These are phyloP conservation scores for Melaleuca alternifolia DNA, from an alignment of 345 rosid genomes.

Conservation along the genomic window DNA sequence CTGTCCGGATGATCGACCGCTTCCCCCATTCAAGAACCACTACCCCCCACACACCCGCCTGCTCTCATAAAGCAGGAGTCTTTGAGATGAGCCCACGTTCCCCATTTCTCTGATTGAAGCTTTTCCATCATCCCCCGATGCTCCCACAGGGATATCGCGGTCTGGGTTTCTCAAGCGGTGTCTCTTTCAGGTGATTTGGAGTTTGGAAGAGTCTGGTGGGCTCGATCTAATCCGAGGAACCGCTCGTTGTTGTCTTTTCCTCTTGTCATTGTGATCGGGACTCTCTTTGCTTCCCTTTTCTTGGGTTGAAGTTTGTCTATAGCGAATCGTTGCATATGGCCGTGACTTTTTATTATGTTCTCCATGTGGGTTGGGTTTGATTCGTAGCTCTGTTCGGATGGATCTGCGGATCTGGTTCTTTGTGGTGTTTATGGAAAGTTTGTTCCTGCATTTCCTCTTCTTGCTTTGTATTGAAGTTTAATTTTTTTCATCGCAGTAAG, in stretches of 20 bases:
- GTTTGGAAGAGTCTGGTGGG: not conserved
- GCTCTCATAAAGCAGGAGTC: not conserved
- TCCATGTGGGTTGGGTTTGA: not conserved
- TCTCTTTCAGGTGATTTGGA: not conserved
- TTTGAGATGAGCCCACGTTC: not conserved
- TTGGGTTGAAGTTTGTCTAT: not conserved
- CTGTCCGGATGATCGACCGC: not conserved
- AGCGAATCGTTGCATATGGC: not conserved
- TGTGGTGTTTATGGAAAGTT: not conserved
- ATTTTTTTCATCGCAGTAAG: not conserved
- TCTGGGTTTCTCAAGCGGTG: not conserved
- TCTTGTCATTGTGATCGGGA: not conserved
- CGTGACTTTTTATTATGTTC: not conserved
- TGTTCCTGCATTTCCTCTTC: not conserved
- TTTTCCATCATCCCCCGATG: not conserved
- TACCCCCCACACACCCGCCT: not conserved
- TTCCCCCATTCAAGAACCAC: not conserved
- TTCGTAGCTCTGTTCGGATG: not conserved
- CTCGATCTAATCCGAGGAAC: not conserved
- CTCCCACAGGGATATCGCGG: not conserved
- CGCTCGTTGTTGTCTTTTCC: not conserved
- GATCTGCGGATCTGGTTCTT: not conserved
- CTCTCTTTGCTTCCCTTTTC: not conserved
- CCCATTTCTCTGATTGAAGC: constrained; percentile 5
- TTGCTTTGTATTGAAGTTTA: not conserved